A percentile compares a stretch with the other conserved stretches of the same genome.
These are phyloP conservation scores for Hyaloperonospora brassicae DNA, from an alignment of 352 stramenopile species.

Conservation along the genomic window DNA sequence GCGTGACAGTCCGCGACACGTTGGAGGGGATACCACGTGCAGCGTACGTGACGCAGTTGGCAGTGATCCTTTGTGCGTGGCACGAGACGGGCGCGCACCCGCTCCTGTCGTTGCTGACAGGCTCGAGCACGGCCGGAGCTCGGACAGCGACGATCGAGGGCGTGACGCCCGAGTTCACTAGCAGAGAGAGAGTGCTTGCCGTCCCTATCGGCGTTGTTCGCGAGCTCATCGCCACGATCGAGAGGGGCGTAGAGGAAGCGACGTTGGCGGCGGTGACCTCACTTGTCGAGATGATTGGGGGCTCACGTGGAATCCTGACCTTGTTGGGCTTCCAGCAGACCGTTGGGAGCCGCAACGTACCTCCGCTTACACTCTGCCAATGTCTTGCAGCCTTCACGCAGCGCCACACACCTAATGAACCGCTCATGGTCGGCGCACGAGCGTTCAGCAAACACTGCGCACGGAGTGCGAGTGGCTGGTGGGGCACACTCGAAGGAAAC, in stretches of 20 bases:
- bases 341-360: slow-evolving; percentile 38
- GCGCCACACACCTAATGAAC: slow-evolving; percentile 27
- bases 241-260: background rate
- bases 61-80: slow-evolving; percentile 37
- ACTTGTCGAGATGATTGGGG: slow-evolving; percentile 38
- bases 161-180: slow-evolving; percentile 28
- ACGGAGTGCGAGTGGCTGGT: slow-evolving; percentile 60
- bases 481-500: slow-evolving; percentile 50
- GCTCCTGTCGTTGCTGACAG: slow-evolving; percentile 14
- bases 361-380: slow-evolving; percentile 44
- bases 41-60: slow-evolving; percentile 40
- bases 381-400: slow-evolving; percentile 49
- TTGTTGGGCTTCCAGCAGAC: slow-evolving; percentile 63
- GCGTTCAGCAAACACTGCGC: slow-evolving; percentile 76
- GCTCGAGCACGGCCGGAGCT: slow-evolving; percentile 18
- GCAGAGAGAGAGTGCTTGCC: slow-evolving; percentile 24
- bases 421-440: slow-evolving; percentile 63
- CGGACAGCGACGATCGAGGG: slow-evolving; percentile 21
- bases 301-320: slow-evolving; percentile 51
- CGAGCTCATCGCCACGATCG: slow-evolving; percentile 15
- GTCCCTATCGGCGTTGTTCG: slow-evolving; percentile 17
- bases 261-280: slow-evolving; percentile 4
- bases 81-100: slow-evolving; percentile 26
- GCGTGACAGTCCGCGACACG: slow-evolving; percentile 7
- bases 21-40: slow-evolving; percentile 15